Evolutionary conservation across 176 grass and related monocot genomes (phyloP), one percentile per base, ranked within the genome.

Genomic region (Juncus inflexus): DNA sequence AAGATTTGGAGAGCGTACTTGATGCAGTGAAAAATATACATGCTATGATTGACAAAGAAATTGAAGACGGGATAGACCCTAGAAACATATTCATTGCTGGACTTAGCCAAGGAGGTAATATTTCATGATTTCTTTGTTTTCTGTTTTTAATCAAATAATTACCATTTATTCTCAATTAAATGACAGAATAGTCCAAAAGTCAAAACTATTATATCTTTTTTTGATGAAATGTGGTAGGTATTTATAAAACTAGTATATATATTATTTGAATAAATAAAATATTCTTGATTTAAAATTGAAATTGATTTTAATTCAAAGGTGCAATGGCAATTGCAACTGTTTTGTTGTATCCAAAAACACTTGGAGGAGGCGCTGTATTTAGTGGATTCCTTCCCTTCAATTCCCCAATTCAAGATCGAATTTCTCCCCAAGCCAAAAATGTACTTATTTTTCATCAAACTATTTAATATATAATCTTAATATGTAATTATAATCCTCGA

Each of bases 371-470:
- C 66, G 86, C 81, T 3, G 64, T 87, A 57, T 95, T 90, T 63
- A 90, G 90, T 72, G 90, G 86, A 15, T 87, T 83, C 61, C 70
- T 95, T 66, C 80, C 90, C 5, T 90, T 90, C 45, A 75, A 52
- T 65, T 72, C 86, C 13, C 79, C 86, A 1, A 67, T 86, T 11
- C 61, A 70, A 10, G 73, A 49, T 58, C 79, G n/a, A 3, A 83
- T 90, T 8, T 79, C 80, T 35, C 59, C 78, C 9, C 60, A 87
- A 58, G 90, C 83, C 55, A 90, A 78, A 75, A 87, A 82, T 69
- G 79, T 86, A 83, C n/a, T 38, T 9, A 14, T 1, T 76, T 36
- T 69, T 40, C 35, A 9, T 0, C 13, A 8, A 28, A 49, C 14
- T 12, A 66, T 3, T 36, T 36, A 11, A 37, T 55, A 12, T 37